Base-by-base conservation (phyloP, 495 filamentous ascomycete genomes). In the Penicillium argentinense region DNA sequence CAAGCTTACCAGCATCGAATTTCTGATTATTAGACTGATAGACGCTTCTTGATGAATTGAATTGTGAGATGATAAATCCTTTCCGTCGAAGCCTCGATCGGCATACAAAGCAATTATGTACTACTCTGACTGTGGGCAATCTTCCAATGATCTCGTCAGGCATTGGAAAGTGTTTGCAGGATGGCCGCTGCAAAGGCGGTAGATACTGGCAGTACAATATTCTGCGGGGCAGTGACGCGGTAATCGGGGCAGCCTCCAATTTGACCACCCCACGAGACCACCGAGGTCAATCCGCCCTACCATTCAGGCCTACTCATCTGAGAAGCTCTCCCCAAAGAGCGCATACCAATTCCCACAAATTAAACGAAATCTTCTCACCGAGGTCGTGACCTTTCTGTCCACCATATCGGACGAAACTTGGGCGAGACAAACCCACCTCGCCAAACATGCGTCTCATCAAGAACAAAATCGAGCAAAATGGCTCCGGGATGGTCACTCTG, bases 401-500 rank as follows among this genome's bases (percentile, higher is more conserved):
- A n/a, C 9, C 39, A 3, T n/a, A n/a, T n/a, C n/a, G n/a, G n/a
- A n/a, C n/a, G n/a, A n/a, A n/a, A n/a, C 30, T 34, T 34, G 9
- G 14, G 14, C 30, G 9, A 13, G 27, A 29, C 28, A 13, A 27
- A 41, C 19, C 17, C 24, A 26, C 25, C 36, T n/a, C 27, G 27
- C 12, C 29, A 32, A 28, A 16, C 4, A 90, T 90, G 86, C 78
- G 82, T 22, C 78, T 88, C 22, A 73, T 88, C 50, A 88, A 85
- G 59, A 81, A 83, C 40, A 77, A 84, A 42, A 83, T 95, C 46
- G 82, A 88, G 52, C 80, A 80, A 24, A 73, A 88, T 72, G 88
- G 87, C 75, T 85, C 86, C 3, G 89, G 87, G 9, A 82, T 72
- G 44, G 81, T 96, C 53, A 89, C 86, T 21, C 75, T 98, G 38